phyloP scores from a whole-genome alignment of 192 early-diverging fungal genomes.

The Coemansia javaensis region DNA sequence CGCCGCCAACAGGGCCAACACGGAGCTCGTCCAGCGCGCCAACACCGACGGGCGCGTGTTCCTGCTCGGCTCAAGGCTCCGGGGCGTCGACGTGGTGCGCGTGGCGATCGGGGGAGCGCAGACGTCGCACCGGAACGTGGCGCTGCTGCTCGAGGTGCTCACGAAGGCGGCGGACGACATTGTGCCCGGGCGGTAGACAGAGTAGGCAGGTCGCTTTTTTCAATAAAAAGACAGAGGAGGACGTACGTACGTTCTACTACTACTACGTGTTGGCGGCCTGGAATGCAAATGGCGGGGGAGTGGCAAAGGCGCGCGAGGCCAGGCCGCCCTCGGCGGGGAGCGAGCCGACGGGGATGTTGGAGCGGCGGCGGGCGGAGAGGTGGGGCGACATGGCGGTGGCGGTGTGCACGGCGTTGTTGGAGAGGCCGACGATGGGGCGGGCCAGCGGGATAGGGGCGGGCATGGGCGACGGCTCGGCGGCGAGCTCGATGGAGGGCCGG shows the following conservation, averaged over 20 bases:
- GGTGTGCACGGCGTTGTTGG: constrained; percentile 24
- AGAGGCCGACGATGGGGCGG: constrained; percentile 26
- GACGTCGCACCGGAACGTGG: constrained; percentile 15
- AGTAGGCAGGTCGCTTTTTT: no score
- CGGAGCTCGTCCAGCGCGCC: constrained; percentile 15
- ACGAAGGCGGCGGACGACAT: constrained; percentile 1
- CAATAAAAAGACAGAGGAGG: no score
- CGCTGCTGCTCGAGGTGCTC: constrained; percentile 15
- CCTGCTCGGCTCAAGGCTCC: constrained; percentile 30
- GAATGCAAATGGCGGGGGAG: constrained; percentile 14
- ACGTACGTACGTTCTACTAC: no score
- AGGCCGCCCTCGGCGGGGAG: constrained; percentile 13
- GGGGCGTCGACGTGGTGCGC: constrained; percentile 31
- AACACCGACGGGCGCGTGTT: constrained; percentile 41
- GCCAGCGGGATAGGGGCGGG: constrained; percentile 3
- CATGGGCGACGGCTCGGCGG: not conserved
- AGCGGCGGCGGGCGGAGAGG: constrained; percentile 24
- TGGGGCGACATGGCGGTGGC: constrained; percentile 34
- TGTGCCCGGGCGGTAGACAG: no score
- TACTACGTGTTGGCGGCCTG: not conserved
- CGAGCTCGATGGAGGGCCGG: constrained; percentile 28
- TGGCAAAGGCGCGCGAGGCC: constrained; percentile 7
- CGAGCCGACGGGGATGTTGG: constrained; percentile 33
- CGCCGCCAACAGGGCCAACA: constrained; percentile 27
- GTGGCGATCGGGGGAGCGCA: constrained; percentile 27